Conservation (phyloP, 495 filamentous ascomycete genomes). For the Hyaloscypha hepaticicola region DNA sequence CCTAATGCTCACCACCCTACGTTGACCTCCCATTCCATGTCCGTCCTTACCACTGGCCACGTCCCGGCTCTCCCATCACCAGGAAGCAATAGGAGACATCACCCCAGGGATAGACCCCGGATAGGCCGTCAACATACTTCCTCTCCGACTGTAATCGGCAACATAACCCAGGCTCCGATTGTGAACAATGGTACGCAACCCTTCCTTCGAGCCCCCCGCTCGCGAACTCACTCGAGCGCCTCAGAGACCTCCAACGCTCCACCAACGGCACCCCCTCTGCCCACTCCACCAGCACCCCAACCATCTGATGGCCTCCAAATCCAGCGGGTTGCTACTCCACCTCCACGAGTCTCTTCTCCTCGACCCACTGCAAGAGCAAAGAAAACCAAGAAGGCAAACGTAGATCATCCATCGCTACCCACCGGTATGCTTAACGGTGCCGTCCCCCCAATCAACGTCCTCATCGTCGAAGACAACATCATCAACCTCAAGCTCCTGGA, state of each 20-base stretch:
- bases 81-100: slow-evolving; percentile 53
- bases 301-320: slow-evolving; percentile 35
- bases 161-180: slow-evolving; percentile 15
- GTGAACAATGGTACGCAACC: slow-evolving; percentile 38
- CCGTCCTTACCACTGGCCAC: slow-evolving; percentile 76
- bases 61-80: slow-evolving; percentile 84
- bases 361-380: slow-evolving; percentile 46
- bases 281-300: slow-evolving; percentile 52
- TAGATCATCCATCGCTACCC: slow-evolving; percentile 49
- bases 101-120: slow-evolving; percentile 54
- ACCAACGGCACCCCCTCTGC: slow-evolving; percentile 51
- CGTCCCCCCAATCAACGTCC: slow-evolving; percentile 93
- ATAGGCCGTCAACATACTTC: slow-evolving; percentile 72
- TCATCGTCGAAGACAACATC: slow-evolving; percentile 98
- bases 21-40: slow-evolving; percentile 55
- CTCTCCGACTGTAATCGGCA: slow-evolving; percentile 67
- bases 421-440: slow-evolving; percentile 75
- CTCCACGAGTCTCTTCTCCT: slow-evolving; percentile 61
- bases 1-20: slow-evolving; percentile 38
- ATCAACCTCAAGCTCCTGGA: slow-evolving; percentile 94
- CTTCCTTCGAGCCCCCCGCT: slow-evolving; percentile 35
- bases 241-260: slow-evolving; percentile 38
- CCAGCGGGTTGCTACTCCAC: slow-evolving; percentile 51
- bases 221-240: slow-evolving; percentile 53
- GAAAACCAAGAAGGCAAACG: slow-evolving; percentile 48